Evolutionary conservation across 2,329 filamentous ascomycete species (phyloP), one percentile per base, ranked within the genome.

Genomic region (Neonectria hederae): DNA sequence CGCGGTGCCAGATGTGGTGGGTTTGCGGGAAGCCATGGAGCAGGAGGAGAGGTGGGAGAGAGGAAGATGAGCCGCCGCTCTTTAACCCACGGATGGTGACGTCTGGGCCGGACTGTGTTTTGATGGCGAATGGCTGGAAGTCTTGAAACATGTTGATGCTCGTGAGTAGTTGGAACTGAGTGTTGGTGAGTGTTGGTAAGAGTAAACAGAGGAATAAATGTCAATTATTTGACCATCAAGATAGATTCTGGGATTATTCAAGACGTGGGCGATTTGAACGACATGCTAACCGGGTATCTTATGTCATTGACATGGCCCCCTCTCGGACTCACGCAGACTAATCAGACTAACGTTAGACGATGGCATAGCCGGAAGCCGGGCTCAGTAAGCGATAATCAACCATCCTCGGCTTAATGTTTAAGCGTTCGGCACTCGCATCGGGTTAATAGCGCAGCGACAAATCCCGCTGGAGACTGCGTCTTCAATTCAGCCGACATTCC

Each of bases 1-100:
- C 73, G 6, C 74, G 73, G 71, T 86, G 83, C 85, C 85, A 87
- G 19, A 86, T 86, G 64, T 83, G 81, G 19, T 80, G 77, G 5
- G 79, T 86, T 69, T 87, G 83, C 0, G 84, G 85, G 66, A 83
- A 87, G 38, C 84, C 84, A 58, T 86, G 84, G 7, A 86, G 74
- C 8, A 86, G 76, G 6, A 86, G 78, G 7, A 86, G 77, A 0
- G 83, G 78, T 2, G 76, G 76, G 0, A 80, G 82, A 2, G 72
- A 56, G 0, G 74, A 69, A 1, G 72, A 65, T 0, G 75, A 61
- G 30, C 71, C 65, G 30, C 74, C 76, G 67, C 76, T 79, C 52
- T 75, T 76, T 43, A 83, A 71, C 17, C 83, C 83, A 46, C 78
- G 76, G 65, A 85, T 85, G n/a, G 72, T 77, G 30, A 85, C 72